phyloP scores from a whole-genome alignment of 306 rosid genomes.

The Parietaria judaica region DNA sequence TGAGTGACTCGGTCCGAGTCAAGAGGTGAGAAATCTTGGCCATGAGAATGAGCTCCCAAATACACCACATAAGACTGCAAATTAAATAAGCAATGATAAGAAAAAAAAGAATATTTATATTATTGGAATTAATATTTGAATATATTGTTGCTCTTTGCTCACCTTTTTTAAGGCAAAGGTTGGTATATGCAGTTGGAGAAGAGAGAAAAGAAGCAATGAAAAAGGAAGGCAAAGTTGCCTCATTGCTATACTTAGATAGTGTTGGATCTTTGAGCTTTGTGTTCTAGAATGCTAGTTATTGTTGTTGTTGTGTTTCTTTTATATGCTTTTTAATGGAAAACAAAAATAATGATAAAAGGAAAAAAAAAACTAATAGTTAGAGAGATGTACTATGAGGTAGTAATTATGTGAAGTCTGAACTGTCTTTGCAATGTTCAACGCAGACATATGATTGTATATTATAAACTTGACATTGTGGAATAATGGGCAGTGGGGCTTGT shows the following conservation, averaged over 20 bases:
- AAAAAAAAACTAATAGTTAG: neutral
- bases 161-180: conserved; percentile 55
- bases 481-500: neutral
- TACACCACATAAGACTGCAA: conserved; percentile 78
- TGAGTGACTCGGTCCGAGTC: conserved; percentile 39
- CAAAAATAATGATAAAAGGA: too few relatives aligned
- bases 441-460: neutral
- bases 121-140: neutral
- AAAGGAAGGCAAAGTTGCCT: conserved; percentile 19
- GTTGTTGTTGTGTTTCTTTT: neutral
- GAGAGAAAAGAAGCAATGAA: conserved; percentile 24
- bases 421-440: neutral
- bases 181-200: conserved; percentile 25
- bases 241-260: neutral
- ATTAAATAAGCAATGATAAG: neutral
- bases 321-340: neutral
- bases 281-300: neutral
- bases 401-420: neutral
- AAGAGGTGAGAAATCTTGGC: conserved; percentile 32
- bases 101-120: neutral
- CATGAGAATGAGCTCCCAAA: conserved; percentile 71
- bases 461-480: neutral
- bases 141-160: conserved; percentile 23
- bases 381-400: neutral
- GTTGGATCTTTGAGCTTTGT: neutral